Percentiles rank a stretch among this genome's conserved stretches.
Conservation (phyloP, 305 asterid genomes). For the Fraxinus greggii region DNA sequence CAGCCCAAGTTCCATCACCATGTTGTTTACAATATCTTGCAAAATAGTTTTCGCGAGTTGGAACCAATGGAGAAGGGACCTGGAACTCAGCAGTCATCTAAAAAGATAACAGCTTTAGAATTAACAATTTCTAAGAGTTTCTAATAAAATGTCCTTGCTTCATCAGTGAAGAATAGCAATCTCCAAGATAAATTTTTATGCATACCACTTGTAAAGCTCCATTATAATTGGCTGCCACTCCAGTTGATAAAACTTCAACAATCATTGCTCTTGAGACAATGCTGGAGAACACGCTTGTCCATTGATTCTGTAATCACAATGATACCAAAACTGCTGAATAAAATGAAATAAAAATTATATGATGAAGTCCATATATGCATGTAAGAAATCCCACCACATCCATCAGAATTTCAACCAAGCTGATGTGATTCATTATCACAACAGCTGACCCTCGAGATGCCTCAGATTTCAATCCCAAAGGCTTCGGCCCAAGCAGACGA, state of each 20-base stretch:
- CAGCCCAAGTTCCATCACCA: constrained; percentile 83
- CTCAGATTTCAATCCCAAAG: constrained; percentile 72
- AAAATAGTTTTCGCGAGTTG: constrained; percentile 80
- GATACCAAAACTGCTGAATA: not conserved
- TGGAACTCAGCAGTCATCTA: constrained; percentile 97
- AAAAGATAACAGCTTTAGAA: not conserved
- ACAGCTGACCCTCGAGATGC: constrained; percentile 78
- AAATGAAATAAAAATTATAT: not conserved
- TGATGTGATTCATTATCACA: constrained; percentile 79
- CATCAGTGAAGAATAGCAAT: not conserved
- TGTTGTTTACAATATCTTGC: constrained; percentile 94
- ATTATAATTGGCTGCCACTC: constrained; percentile 68
- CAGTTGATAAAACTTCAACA: constrained; percentile 66
- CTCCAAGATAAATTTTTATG: not conserved
- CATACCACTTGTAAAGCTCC: constrained; percentile 78
- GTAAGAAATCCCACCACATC: constrained; percentile 41
- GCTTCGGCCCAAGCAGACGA: constrained; percentile 83
- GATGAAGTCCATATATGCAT: not conserved
- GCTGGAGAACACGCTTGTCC: constrained; percentile 63
- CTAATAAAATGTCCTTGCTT: not conserved
- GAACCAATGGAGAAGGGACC: constrained; percentile 89
- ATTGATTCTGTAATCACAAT: constrained; percentile 48
- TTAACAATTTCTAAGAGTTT: not conserved
- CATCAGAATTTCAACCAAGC: constrained; percentile 78
- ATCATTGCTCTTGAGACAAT: constrained; percentile 64